Evolutionary conservation across 1,284 basidiomycete genomes (phyloP), one percentile per base, ranked within the genome.

Genomic region (Mycena citricolor): DNA sequence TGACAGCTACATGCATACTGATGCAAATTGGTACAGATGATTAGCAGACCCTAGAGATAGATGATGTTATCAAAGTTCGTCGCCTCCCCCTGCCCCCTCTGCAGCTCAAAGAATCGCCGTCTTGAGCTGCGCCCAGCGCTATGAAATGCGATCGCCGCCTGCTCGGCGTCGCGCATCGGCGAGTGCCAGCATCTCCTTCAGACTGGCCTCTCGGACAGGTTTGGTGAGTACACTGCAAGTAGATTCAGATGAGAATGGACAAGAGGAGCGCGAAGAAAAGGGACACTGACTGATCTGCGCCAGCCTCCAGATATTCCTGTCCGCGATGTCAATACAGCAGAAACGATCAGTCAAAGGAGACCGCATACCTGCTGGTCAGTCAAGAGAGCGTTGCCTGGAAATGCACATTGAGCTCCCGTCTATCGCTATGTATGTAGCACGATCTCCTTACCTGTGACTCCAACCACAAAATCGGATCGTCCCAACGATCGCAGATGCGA

Each of bases 381-480:
- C 36, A 73, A 57, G 32, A 76, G 54, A 5, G 73, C 73, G 55
- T 76, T 74, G 7, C 72, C 72, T 70, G 51, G 25, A 34, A 24
- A 42, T 51, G 48, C n/a, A 47, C 37, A 31, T 65, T 65, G 41
- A 29, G 32, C 30, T 19, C n/a, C 22, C 24, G 11, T 21, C 29
- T 24, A 22, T 32, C 44, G 31, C 14, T 24, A 57, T 59, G 14
- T 12, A 20, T n/a, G 16, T 37, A 25, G 23, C 33, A 32, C 25
- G 26, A 24, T 8, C 10, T 65, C 66, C 60, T 71, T 64, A 68
- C 80, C 81, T 48, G 84, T 87, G 20, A 87, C 82, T 16, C 88
- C 88, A 7, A 90, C 86, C 17, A 92, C 81, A 57, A 88, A 88
- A 56, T 90, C 81, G 10, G 64, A 70, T 56, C 85, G 73, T 12